A percentile compares a stretch with the other conserved stretches of the same genome.
These are phyloP conservation scores for Suhomyces anneliseae DNA, from an alignment of 1,139 yeast species.

Conservation along the genomic window DNA sequence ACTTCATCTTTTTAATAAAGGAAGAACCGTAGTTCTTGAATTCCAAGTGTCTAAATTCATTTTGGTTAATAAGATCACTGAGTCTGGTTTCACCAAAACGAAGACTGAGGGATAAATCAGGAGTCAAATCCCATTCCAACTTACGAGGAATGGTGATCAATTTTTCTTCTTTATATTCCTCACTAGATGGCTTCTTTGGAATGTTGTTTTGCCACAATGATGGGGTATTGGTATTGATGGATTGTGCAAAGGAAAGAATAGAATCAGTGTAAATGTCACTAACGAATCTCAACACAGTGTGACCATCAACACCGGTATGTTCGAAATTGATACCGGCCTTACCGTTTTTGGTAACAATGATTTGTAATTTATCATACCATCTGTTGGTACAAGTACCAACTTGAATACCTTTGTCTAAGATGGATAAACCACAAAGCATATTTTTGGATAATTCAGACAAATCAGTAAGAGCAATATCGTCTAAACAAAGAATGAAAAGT, in stretches of 20 bases:
- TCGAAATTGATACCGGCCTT: constrained; percentile 93
- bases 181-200: constrained; percentile 3
- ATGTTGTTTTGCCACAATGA: constrained; percentile 56
- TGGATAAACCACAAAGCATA: constrained; percentile 85
- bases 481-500: constrained; percentile 76
- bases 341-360: constrained; percentile 87
- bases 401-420: constrained; percentile 78
- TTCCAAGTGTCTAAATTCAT: constrained; percentile 81
- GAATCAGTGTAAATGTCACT: constrained; percentile 91
- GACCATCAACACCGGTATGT: constrained; percentile 96
- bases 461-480: constrained; percentile 68
- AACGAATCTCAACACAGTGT: constrained; percentile 84
- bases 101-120: constrained; percentile 72
- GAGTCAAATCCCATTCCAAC: constrained; percentile 83
- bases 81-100: constrained; percentile 90
- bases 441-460: constrained; percentile 72
- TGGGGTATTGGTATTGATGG: constrained; percentile 80
- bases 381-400: constrained; percentile 92
- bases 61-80: constrained; percentile 84
- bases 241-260: constrained; percentile 79
- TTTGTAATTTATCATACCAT: constrained; percentile 91
- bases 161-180: constrained; percentile 9
- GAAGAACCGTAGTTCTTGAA: constrained; percentile 76
- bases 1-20: constrained; percentile 78
- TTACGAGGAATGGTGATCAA: constrained; percentile 75